A percentile compares a stretch with the other conserved stretches of the same genome.
Evolutionary conservation across 179 eudicot species (phyloP).

Genomic region (Patellifolia procumbens): DNA sequence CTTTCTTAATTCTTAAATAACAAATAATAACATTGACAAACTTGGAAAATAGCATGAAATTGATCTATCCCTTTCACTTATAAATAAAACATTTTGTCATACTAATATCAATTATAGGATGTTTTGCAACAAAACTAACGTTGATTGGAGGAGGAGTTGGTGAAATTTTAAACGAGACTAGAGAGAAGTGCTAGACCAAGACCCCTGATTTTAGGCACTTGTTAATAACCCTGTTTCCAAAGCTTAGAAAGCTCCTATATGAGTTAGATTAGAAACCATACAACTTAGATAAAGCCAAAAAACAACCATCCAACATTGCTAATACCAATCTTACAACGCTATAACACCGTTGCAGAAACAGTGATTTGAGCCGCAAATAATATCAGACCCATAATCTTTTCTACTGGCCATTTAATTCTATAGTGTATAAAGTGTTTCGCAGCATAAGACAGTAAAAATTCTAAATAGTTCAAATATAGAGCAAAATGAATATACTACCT

Average conservation of each 20-base stretch:
- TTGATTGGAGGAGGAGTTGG: conserved; percentile 20
- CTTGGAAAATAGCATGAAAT: too few species aligned
- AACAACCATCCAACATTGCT: neutral
- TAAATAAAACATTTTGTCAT: neutral
- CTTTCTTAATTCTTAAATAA: too few species aligned
- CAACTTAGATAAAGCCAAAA: conserved; percentile 1
- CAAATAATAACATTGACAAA: too few species aligned
- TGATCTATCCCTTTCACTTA: neutral
- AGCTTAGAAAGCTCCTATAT: conserved; percentile 8
- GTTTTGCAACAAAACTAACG: neutral
- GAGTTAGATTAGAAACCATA: neutral
- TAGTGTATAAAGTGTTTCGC: too few species aligned
- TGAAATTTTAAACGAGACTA: neutral
- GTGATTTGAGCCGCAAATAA: neutral
- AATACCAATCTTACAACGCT: conserved; percentile 2
- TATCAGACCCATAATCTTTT: neutral
- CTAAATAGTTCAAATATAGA: too few species aligned
- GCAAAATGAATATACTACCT: too few species aligned
- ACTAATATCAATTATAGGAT: neutral
- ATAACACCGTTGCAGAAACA: neutral
- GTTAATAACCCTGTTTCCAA: conserved; percentile 16
- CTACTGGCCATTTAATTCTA: too few species aligned
- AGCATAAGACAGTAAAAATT: too few species aligned
- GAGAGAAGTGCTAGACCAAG: conserved; percentile 17
- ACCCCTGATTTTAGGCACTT: conserved; percentile 25